Conservation (phyloP, 192 early-diverging fungal species). For the Coemansia sp. region DNA sequence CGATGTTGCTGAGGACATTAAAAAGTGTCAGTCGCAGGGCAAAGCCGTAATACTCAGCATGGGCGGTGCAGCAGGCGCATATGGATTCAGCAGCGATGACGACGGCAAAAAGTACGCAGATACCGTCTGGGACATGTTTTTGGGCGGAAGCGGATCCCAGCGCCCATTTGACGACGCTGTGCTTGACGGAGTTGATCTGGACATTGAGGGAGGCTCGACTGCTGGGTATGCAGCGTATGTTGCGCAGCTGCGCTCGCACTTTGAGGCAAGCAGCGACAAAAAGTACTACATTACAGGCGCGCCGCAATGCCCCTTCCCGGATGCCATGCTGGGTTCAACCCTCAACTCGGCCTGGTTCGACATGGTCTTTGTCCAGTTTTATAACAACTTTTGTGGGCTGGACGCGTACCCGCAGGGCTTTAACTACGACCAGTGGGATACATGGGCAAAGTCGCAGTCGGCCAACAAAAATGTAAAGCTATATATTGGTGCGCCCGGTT, state of each 20-base stretch:
- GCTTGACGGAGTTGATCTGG: constrained; percentile 64
- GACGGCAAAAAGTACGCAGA: constrained; percentile 58
- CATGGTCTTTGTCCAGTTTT: constrained; percentile 67
- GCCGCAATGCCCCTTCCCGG: constrained; percentile 65
- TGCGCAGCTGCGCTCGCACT: constrained; percentile 49
- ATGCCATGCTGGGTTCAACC: constrained; percentile 58
- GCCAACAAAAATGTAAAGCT: constrained; percentile 61
- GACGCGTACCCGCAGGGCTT: constrained; percentile 50
- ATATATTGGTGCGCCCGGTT: constrained; percentile 60
- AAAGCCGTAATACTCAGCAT: constrained; percentile 64
- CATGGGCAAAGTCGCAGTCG: constrained; percentile 59
- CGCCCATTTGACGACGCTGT: constrained; percentile 63
- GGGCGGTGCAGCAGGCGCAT: constrained; percentile 65
- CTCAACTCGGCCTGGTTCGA: constrained; percentile 64
- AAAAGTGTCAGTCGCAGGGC: constrained; percentile 64
- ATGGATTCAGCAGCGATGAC: constrained; percentile 54
- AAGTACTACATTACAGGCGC: constrained; percentile 60
- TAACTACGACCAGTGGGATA: constrained; percentile 64
- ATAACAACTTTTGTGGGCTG: constrained; percentile 66
- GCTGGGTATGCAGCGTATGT: constrained; percentile 57
- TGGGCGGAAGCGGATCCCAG: constrained; percentile 58
- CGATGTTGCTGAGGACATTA: constrained; percentile 60
- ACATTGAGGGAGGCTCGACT: constrained; percentile 58
- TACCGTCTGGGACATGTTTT: constrained; percentile 60
- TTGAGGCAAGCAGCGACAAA: constrained; percentile 47